Conservation (phyloP, 176 grass and related monocot genomes). For the Eleusine coracana region DNA sequence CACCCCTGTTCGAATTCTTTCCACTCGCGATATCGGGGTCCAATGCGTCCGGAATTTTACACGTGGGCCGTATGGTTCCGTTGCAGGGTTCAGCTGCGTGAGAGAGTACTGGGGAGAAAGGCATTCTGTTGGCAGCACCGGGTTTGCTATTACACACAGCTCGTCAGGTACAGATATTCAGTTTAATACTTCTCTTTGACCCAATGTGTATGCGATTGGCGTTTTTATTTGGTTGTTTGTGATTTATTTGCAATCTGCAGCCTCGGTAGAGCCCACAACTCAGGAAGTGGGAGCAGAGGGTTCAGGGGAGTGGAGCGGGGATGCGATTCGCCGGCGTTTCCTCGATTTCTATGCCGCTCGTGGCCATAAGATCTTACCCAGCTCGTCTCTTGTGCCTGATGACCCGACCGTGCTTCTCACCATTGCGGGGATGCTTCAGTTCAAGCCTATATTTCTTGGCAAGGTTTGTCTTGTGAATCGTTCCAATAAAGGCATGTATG, state of each 20-base stretch:
- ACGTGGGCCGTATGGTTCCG: background rate
- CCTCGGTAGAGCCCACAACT: slow-evolving; percentile 47
- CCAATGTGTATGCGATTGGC: background rate
- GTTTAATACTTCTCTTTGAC: background rate
- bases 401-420: slow-evolving; percentile 92
- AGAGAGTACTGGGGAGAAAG: slow-evolving; percentile 2
- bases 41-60: background rate
- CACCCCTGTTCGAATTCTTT: background rate
- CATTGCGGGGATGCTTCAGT: slow-evolving; percentile 98
- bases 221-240: background rate
- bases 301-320: slow-evolving; percentile 53
- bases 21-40: background rate
- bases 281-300: slow-evolving; percentile 31
- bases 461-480: slow-evolving; percentile 59
- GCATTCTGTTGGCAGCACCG: slow-evolving; percentile 14
- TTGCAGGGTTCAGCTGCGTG: slow-evolving; percentile 34
- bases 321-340: slow-evolving; percentile 75
- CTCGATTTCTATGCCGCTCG: slow-evolving; percentile 81
- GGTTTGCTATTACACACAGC: slow-evolving; percentile 24
- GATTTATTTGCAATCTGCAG: slow-evolving; percentile 13
- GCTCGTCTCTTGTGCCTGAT: slow-evolving; percentile 89
- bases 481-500: background rate
- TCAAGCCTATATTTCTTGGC: slow-evolving; percentile 97
- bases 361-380: slow-evolving; percentile 87
- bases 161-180: slow-evolving; percentile 50